These are phyloP conservation scores for Fusarium armeniacum DNA, from an alignment of 2,329 filamentous ascomycete genomes.

Conservation along the genomic window DNA sequence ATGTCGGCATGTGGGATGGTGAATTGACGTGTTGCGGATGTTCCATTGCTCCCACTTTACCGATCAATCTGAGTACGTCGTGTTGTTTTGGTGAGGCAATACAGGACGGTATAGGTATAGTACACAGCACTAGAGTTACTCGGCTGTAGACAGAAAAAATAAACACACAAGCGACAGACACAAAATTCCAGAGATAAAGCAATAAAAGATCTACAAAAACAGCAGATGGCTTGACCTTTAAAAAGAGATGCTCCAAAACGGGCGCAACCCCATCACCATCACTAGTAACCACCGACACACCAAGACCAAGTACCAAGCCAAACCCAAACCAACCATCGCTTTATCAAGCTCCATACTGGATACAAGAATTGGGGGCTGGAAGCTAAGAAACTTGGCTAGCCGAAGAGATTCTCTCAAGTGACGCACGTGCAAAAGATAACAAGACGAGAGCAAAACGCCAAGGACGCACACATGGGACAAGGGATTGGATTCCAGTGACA, in stretches of 20 bases:
- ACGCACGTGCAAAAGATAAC: conserved; percentile 35
- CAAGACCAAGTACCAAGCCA: background rate
- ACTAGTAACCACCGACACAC: background rate
- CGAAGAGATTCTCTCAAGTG: conserved; percentile 2
- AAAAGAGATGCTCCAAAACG: background rate
- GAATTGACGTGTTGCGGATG: conserved; percentile 2
- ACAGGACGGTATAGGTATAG: background rate
- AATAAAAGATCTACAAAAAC: background rate
- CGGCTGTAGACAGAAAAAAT: background rate
- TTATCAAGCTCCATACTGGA: background rate
- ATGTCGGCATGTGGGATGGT: conserved; percentile 32
- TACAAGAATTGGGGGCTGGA: conserved; percentile 9
- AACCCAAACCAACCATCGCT: conserved; percentile 9
- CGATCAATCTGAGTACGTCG: background rate
- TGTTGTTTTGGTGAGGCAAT: background rate
- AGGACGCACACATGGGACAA: conserved; percentile 30
- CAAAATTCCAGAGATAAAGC: background rate
- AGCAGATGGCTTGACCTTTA: conserved; percentile 24
- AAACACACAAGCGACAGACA: background rate
- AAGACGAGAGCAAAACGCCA: conserved; percentile 15
- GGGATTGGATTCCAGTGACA: conserved; percentile 29
- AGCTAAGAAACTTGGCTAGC: background rate
- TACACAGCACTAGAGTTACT: background rate
- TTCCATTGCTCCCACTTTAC: conserved; percentile 31
- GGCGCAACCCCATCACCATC: background rate